phyloP scores from a whole-genome alignment of 768 basidiomycete genomes.

The Leccinum arenicola region DNA sequence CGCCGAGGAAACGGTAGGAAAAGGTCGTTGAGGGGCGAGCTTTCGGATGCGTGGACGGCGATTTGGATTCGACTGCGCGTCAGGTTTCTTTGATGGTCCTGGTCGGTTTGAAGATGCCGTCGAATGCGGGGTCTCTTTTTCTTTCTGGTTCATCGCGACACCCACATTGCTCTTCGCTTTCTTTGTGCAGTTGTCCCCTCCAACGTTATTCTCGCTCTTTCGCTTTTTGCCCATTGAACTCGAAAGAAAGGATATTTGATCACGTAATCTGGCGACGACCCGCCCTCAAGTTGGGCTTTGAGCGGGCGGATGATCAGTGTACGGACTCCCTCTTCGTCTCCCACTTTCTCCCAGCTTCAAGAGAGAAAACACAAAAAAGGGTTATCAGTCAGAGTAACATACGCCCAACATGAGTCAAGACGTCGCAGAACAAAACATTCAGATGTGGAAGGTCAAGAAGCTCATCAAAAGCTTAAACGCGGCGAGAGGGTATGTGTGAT shows the following conservation, averaged over 20 bases:
- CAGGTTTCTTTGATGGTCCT: slow-evolving; percentile 3
- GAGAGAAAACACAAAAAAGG: slow-evolving; percentile 14
- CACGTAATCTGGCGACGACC: slow-evolving; percentile 17
- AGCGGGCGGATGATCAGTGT: slow-evolving; percentile 11
- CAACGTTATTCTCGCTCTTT: slow-evolving; percentile 16
- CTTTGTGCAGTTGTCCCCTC: slow-evolving; percentile 9
- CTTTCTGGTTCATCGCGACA: slow-evolving; percentile 2
- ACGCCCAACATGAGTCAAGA: slow-evolving; percentile 74
- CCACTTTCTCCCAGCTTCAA: slow-evolving; percentile 26
- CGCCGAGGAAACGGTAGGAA: slow-evolving; percentile 70
- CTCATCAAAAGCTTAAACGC: slow-evolving; percentile 97
- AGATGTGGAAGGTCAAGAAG: slow-evolving; percentile 99
- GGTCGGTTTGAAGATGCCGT: slow-evolving; percentile 1
- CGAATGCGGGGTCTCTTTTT: slow-evolving; percentile 1
- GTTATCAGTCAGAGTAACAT: slow-evolving; percentile 10
- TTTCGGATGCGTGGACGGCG: slow-evolving; percentile 49
- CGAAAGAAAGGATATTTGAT: not conserved
- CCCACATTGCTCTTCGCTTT: slow-evolving; percentile 13
- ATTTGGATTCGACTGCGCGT: slow-evolving; percentile 3
- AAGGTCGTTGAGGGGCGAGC: slow-evolving; percentile 71
- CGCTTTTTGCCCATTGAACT: slow-evolving; percentile 22
- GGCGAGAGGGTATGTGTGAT: slow-evolving; percentile 46
- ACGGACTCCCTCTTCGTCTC: slow-evolving; percentile 11
- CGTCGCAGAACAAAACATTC: slow-evolving; percentile 89
- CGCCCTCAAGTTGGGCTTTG: slow-evolving; percentile 20